Percentiles rank a stretch among this genome's conserved stretches.
These are phyloP conservation scores for Pseudopyricularia cyperi DNA, from an alignment of 2,329 filamentous ascomycete species.

Conservation along the genomic window DNA sequence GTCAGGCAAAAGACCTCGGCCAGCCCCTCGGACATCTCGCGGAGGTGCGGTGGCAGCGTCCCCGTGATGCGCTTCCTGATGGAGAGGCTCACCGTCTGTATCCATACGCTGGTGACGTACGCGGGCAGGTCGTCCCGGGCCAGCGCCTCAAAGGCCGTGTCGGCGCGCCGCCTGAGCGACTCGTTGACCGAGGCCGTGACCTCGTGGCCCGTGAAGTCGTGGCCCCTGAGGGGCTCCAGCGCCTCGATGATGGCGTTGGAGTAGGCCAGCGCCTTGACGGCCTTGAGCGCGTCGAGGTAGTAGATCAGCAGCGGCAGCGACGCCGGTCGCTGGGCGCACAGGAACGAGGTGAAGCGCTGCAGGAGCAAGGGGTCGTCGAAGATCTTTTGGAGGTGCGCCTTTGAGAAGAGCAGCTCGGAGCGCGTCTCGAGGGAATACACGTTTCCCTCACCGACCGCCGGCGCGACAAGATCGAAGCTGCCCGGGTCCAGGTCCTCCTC, in stretches of 20 bases:
- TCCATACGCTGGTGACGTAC: slow-evolving; percentile 57
- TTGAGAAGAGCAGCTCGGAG: slow-evolving; percentile 42
- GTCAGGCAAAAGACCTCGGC: slow-evolving; percentile 69
- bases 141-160: slow-evolving; percentile 50
- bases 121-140: slow-evolving; percentile 58
- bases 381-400: slow-evolving; percentile 26
- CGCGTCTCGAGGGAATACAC: slow-evolving; percentile 37
- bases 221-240: slow-evolving; percentile 39
- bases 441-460: slow-evolving; percentile 13
- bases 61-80: slow-evolving; percentile 56
- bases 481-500: slow-evolving; percentile 33
- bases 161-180: slow-evolving; percentile 47
- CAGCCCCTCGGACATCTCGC: slow-evolving; percentile 59
- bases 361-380: slow-evolving; percentile 10
- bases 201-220: slow-evolving; percentile 38
- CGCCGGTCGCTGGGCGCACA: slow-evolving; percentile 43
- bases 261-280: slow-evolving; percentile 56
- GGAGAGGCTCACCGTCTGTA: slow-evolving; percentile 55
- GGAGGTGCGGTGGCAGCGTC: slow-evolving; percentile 48
- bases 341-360: slow-evolving; percentile 52
- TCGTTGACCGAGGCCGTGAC: slow-evolving; percentile 42
- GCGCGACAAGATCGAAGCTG: slow-evolving; percentile 33
- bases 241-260: slow-evolving; percentile 54
- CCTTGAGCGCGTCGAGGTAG: slow-evolving; percentile 60
- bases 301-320: slow-evolving; percentile 57